Conservation (phyloP, 345 rosid genomes). For the Hibiscus trionum region DNA sequence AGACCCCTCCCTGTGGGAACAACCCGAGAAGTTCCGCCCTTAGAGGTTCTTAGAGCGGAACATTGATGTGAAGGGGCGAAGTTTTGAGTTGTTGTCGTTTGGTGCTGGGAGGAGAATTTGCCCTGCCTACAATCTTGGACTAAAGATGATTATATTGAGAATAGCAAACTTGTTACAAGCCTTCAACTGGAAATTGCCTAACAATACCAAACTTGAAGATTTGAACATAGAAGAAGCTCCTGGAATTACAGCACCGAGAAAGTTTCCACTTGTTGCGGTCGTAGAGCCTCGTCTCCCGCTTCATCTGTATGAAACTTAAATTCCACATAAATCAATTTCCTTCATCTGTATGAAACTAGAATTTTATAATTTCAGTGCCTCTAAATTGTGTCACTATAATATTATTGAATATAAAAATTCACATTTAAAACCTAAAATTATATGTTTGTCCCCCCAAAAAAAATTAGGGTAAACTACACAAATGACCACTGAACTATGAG, state of each 20-base stretch:
- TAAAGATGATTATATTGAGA: not conserved
- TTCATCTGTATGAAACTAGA: too few species aligned
- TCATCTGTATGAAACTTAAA: not conserved
- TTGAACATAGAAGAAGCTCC: not conserved
- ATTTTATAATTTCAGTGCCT: too few species aligned
- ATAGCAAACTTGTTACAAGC: not conserved
- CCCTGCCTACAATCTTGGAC: not conserved
- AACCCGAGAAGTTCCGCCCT: conserved; percentile 12
- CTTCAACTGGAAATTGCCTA: not conserved
- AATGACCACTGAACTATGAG: too few species aligned
- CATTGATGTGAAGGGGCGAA: not conserved
- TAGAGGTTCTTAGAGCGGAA: conserved; percentile 22
- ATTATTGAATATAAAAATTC: too few species aligned
- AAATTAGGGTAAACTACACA: too few species aligned
- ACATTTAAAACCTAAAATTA: too few species aligned
- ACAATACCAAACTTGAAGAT: not conserved
- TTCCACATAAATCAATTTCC: too few species aligned
- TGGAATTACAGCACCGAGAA: not conserved
- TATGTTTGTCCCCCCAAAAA: too few species aligned
- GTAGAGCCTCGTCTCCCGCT: conserved; percentile 1
- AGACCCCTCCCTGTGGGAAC: not conserved
- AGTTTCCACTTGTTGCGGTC: not conserved
- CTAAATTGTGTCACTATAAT: too few species aligned
- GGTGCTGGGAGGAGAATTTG: not conserved
- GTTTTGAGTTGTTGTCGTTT: conserved; percentile 28